Evolutionary conservation across 176 grass and related monocot species (phyloP), one percentile per base, ranked within the genome.

Genomic region (Musa schizocarpa): DNA sequence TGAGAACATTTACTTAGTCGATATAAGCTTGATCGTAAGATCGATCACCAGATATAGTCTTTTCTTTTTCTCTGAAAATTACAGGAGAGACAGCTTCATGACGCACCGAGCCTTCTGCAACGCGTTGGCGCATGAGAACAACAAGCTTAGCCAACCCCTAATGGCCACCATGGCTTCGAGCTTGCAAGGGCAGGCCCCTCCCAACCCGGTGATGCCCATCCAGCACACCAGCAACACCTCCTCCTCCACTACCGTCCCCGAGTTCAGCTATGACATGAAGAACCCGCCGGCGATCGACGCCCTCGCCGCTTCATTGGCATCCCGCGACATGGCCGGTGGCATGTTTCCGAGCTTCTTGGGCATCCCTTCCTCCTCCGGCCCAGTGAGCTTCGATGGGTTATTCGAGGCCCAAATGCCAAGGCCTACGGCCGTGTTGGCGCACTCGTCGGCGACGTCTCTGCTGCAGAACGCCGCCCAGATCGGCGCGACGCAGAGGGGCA

Each of bases 71-170:
- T 50, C 14, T 50, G 43, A 13, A 50, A 22, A 25, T 23, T 9
- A 1, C 79, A 92, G 90, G 82, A 81, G 90, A 9, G 86, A 89
- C 79, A 89, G 84, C 82, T 92, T 92, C 86, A 85, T 89, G 52
- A 92, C 90, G 53, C 90, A 92, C 70, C 69, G 90, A 57, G 90
- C 86, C 0, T 92, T 87, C 79, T 92, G 90, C 74, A 84, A 92
- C 69, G 86, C 84, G 8, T 73, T 92, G 65, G 82, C 76, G 5
- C 76, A 89, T 20, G 90, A 92, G 77, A 92, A 86, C 84, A 87
- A 80, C 64, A 78, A 85, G 68, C 69, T 89, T 1, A 48, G 80
- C 24, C 86, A 92, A 79, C 79, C 86, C 22, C 86, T 87, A 76
- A 92, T 92, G 86, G 90, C 90, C 56, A 71, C 79, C 1, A 80